Evolutionary conservation across 805 yeast genomes (phyloP).

Genomic region (Saturnispora besseyi): DNA sequence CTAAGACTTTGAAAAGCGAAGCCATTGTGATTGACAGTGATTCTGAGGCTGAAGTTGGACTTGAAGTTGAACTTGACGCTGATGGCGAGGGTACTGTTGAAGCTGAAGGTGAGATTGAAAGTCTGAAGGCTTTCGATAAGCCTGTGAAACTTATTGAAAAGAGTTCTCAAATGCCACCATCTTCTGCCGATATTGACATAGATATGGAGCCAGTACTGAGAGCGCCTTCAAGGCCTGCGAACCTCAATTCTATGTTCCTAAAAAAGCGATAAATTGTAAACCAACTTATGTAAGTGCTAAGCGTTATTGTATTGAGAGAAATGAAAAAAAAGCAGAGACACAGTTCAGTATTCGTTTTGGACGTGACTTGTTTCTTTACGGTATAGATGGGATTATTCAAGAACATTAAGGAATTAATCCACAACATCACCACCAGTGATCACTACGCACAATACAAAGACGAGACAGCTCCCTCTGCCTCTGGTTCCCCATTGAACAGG

Average conservation of each 20-base stretch:
- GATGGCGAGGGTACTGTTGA: neutral
- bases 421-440: conserved; percentile 49
- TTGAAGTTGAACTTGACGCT: too few species aligned
- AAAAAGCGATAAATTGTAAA: neutral
- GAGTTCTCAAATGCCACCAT: neutral
- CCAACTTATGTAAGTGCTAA: neutral
- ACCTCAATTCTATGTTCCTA: conserved; percentile 1
- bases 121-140: neutral
- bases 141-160: neutral
- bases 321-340: neutral
- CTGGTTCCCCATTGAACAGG: conserved; percentile 21
- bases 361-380: neutral
- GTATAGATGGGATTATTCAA: conserved; percentile 23
- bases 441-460: conserved; percentile 49
- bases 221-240: neutral
- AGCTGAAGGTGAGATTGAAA: neutral
- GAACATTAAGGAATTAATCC: conserved; percentile 29
- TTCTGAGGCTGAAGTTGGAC: neutral
- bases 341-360: neutral
- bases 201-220: neutral
- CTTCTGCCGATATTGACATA: neutral
- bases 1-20: neutral
- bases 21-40: neutral
- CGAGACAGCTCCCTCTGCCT: conserved; percentile 21
- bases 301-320: neutral